These are phyloP conservation scores for Penicillium argentinense DNA, from an alignment of 495 filamentous ascomycete species.

Conservation along the genomic window DNA sequence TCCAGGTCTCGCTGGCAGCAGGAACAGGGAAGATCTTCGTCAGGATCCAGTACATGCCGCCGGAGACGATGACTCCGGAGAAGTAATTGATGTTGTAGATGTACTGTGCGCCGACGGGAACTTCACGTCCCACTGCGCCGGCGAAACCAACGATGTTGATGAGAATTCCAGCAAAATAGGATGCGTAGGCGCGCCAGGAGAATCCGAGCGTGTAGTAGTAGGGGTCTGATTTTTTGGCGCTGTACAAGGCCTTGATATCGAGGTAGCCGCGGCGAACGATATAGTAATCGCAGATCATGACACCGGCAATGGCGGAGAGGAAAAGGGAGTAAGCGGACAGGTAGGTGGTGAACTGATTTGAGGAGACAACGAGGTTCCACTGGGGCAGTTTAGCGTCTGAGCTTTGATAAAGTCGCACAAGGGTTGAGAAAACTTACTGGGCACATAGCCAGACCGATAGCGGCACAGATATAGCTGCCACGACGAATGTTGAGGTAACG, in stretches of 20 bases:
- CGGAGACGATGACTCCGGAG: slow-evolving; percentile 72
- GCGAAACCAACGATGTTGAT: slow-evolving; percentile 94
- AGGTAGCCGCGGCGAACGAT: slow-evolving; percentile 81
- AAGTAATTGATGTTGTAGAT: slow-evolving; percentile 93
- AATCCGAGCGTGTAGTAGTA: slow-evolving; percentile 77
- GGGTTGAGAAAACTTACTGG: slow-evolving; percentile 47
- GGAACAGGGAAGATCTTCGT: slow-evolving; percentile 71
- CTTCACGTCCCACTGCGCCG: slow-evolving; percentile 71
- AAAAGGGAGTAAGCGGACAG: slow-evolving; percentile 95
- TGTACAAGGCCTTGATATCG: slow-evolving; percentile 77
- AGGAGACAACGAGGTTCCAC: slow-evolving; percentile 74
- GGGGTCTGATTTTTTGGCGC: slow-evolving; percentile 59
- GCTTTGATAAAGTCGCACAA: too few species aligned
- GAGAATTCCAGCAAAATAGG: slow-evolving; percentile 82
- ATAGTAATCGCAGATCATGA: slow-evolving; percentile 91
- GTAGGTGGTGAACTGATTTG: slow-evolving; percentile 94
- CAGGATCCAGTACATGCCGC: slow-evolving; percentile 64
- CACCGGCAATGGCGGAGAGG: slow-evolving; percentile 86
- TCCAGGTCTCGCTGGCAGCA: slow-evolving; percentile 72
- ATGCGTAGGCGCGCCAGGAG: slow-evolving; percentile 79
- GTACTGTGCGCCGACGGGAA: slow-evolving; percentile 76
- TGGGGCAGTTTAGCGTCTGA: slow-evolving; percentile 19
- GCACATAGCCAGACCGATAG: slow-evolving; percentile 82
- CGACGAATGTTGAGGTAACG: slow-evolving; percentile 86
- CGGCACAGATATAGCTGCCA: slow-evolving; percentile 85